Conservation (phyloP, 176 grass and related monocot species). For the Triticum turgidum region DNA sequence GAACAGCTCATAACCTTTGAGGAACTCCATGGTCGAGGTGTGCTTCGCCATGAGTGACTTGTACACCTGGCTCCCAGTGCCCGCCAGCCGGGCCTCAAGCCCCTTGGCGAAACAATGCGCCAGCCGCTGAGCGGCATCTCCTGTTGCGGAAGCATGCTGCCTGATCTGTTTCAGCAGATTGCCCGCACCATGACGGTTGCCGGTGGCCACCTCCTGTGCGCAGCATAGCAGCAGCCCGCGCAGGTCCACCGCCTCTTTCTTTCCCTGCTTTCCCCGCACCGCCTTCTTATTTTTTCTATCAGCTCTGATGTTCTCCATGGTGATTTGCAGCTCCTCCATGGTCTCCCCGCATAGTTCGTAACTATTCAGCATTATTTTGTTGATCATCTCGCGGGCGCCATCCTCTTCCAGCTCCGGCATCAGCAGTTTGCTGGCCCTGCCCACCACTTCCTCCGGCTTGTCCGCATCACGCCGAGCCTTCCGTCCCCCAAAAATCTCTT, state of each 20-base stretch:
- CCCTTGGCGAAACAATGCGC: conserved; percentile 54
- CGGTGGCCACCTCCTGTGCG: conserved; percentile 42
- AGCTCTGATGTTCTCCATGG: neutral
- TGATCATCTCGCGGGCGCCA: conserved; percentile 36
- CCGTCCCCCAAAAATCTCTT: neutral
- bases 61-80: conserved; percentile 47
- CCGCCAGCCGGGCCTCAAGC: conserved; percentile 48
- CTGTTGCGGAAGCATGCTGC: conserved; percentile 31
- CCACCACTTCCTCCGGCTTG: conserved; percentile 19
- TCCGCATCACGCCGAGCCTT: conserved; percentile 25
- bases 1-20: conserved; percentile 53
- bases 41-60: conserved; percentile 30
- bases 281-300: conserved; percentile 13
- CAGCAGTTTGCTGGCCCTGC: conserved; percentile 43
- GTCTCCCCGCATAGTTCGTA: neutral
- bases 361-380: conserved; percentile 32
- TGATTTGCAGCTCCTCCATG: conserved; percentile 18
- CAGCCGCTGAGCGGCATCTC: conserved; percentile 54
- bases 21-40: conserved; percentile 30
- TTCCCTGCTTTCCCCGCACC: neutral
- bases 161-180: conserved; percentile 48
- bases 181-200: conserved; percentile 28
- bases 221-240: conserved; percentile 48
- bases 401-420: conserved; percentile 10
- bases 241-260: conserved; percentile 44